Percentiles rank a stretch among this genome's conserved stretches.
Conservation (phyloP, 768 basidiomycete genomes). For the Psilocybe azurescens region DNA sequence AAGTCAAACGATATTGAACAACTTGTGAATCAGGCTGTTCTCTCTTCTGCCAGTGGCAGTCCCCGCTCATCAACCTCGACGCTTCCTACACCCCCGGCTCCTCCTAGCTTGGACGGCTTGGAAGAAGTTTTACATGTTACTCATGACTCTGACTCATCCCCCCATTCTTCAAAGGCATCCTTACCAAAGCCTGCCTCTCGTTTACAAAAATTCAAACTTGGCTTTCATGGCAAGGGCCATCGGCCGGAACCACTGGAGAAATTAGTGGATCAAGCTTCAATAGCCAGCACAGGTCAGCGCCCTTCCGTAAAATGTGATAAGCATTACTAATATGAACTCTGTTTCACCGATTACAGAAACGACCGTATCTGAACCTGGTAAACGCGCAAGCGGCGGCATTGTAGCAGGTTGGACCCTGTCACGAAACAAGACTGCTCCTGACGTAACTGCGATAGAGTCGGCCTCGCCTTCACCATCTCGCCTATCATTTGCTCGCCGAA, state of each 20-base stretch:
- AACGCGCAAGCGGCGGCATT: conserved; percentile 27
- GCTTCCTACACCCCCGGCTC: conserved; percentile 17
- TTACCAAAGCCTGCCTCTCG: conserved; percentile 24
- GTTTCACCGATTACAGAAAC: conserved; percentile 18
- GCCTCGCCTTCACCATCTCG: conserved; percentile 25
- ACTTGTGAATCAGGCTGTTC: conserved; percentile 7
- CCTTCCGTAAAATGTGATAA: conserved; percentile 4
- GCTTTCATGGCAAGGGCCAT: conserved; percentile 21
- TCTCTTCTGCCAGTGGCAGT: conserved; percentile 15
- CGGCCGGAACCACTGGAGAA: conserved; percentile 21
- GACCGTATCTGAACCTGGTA: conserved; percentile 21
- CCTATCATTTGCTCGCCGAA: conserved; percentile 26
- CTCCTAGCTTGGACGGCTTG: conserved; percentile 9
- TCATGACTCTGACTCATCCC: conserved; percentile 29
- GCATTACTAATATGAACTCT: conserved; percentile 10
- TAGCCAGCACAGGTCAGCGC: conserved; percentile 27
- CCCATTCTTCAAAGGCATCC: conserved; percentile 28
- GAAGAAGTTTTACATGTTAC: conserved; percentile 15
- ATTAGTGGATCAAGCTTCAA: conserved; percentile 24
- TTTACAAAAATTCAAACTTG: conserved; percentile 30
- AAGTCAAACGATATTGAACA: conserved; percentile 2
- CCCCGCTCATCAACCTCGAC: conserved; percentile 22
- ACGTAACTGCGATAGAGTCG: conserved; percentile 17
- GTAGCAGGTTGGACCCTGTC: conserved; percentile 23
- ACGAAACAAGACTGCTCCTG: conserved; percentile 23